Evolutionary conservation across 2,329 filamentous ascomycete species (phyloP).

Genomic region (Ophiostoma quercus): DNA sequence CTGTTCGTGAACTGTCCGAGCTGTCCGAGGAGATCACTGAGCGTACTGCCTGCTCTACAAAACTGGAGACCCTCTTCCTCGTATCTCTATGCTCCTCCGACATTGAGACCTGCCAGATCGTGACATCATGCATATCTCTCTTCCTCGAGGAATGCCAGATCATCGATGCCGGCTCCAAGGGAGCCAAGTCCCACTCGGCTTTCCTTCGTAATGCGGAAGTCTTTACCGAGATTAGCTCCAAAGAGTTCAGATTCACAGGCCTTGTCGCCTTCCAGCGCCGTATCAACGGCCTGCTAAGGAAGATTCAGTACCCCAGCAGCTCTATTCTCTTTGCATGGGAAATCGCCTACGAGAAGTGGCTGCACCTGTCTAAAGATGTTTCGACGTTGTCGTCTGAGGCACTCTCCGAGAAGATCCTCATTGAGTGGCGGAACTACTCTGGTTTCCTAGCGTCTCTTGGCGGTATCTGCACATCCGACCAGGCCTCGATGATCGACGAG

Average conservation of each 20-base stretch:
- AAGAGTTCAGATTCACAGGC: slow-evolving; percentile 61
- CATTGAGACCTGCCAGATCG: slow-evolving; percentile 59
- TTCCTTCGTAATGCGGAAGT: slow-evolving; percentile 57
- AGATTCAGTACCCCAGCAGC: slow-evolving; percentile 57
- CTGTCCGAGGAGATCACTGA: slow-evolving; percentile 52
- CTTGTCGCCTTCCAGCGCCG: slow-evolving; percentile 66
- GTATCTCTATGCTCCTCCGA: slow-evolving; percentile 61
- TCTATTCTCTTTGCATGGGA: slow-evolving; percentile 66
- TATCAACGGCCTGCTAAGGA: slow-evolving; percentile 53
- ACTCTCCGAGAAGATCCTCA: slow-evolving; percentile 51
- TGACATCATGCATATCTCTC: slow-evolving; percentile 56
- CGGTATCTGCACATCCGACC: slow-evolving; percentile 59
- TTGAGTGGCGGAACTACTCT: slow-evolving; percentile 65
- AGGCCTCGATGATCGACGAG: slow-evolving; percentile 54
- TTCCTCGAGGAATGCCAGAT: slow-evolving; percentile 58
- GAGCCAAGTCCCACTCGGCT: slow-evolving; percentile 47
- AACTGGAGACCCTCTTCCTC: slow-evolving; percentile 58
- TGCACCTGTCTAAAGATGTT: slow-evolving; percentile 58
- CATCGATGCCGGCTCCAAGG: slow-evolving; percentile 47
- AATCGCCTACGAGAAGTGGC: slow-evolving; percentile 59
- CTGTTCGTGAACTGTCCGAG: slow-evolving; percentile 49
- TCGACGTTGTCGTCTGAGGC: slow-evolving; percentile 48
- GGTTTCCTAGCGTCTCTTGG: slow-evolving; percentile 63
- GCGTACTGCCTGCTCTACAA: slow-evolving; percentile 47
- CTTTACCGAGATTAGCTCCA: slow-evolving; percentile 58